phyloP scores from a whole-genome alignment of 805 yeast species.

The Jamesozyma jinghongensis region DNA sequence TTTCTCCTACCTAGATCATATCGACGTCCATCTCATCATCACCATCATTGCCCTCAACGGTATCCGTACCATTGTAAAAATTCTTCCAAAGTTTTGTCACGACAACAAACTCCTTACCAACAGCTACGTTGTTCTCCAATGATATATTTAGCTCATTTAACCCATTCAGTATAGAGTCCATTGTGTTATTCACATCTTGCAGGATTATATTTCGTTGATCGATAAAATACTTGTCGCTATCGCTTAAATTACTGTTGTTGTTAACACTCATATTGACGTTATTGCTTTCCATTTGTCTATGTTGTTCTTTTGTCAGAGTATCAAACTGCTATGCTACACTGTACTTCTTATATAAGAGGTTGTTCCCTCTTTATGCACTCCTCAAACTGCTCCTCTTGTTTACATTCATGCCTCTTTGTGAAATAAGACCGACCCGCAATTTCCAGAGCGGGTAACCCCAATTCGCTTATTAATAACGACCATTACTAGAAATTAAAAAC shows the following conservation, averaged over 20 bases:
- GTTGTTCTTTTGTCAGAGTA: too few relatives aligned
- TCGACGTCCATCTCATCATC: conserved; percentile 4
- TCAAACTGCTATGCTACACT: too few relatives aligned
- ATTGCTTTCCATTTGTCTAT: too few relatives aligned
- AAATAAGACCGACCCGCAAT: too few relatives aligned
- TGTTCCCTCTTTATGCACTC: too few relatives aligned
- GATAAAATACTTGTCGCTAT: conserved; percentile 19
- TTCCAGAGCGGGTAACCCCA: too few relatives aligned
- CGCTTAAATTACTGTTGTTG: conserved; percentile 1
- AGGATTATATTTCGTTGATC: conserved; percentile 25
- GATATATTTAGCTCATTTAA: conserved; percentile 59
- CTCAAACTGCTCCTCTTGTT: too few relatives aligned
- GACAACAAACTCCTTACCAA: conserved; percentile 67
- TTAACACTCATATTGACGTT: neutral
- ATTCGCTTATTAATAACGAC: too few relatives aligned
- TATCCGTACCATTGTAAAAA: conserved; percentile 46
- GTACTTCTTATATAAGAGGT: too few relatives aligned
- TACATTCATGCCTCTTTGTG: too few relatives aligned
- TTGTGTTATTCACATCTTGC: conserved; percentile 31
- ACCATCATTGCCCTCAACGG: conserved; percentile 5
- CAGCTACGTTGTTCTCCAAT: conserved; percentile 56
- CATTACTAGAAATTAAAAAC: too few relatives aligned
- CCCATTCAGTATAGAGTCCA: conserved; percentile 58
- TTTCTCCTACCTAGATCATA: conserved; percentile 1
- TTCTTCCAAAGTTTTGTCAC: conserved; percentile 63